Conservation (phyloP, 306 rosid species). For the Prosopis cineraria region DNA sequence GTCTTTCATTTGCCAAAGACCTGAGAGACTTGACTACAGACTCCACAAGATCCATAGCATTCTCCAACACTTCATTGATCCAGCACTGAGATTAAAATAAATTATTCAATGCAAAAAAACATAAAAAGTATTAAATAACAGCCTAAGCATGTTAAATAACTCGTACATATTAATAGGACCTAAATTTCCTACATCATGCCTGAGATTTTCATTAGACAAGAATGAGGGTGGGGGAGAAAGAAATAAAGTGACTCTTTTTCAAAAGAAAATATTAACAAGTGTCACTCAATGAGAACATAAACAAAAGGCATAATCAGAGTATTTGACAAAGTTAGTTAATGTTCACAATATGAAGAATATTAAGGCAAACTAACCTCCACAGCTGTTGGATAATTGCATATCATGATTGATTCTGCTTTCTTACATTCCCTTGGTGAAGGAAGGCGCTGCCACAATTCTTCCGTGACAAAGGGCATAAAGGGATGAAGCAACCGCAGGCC, state of each 20-base stretch:
- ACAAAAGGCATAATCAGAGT: background rate
- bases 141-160: background rate
- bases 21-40: slow-evolving; percentile 75
- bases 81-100: slow-evolving; percentile 56
- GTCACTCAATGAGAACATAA: background rate
- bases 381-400: slow-evolving; percentile 65
- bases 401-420: slow-evolving; percentile 79
- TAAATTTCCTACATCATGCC: background rate
- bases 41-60: slow-evolving; percentile 73
- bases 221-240: background rate
- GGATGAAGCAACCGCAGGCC: slow-evolving; percentile 97
- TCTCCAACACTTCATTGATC: slow-evolving; percentile 76
- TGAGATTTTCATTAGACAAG: background rate
- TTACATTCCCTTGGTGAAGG: slow-evolving; percentile 62
- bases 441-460: slow-evolving; percentile 99
- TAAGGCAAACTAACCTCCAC: slow-evolving; percentile 65
- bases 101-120: background rate
- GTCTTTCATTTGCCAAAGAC: slow-evolving; percentile 90
- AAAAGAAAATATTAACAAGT: background rate
- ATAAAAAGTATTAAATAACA: slow-evolving; percentile 1
- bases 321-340: background rate
- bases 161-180: background rate
- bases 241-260: background rate
- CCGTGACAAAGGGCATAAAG: slow-evolving; percentile 94
- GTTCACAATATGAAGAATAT: background rate